These are phyloP conservation scores for Breviolum minutum DNA, from an alignment of 73 alveolate genomes.

Conservation along the genomic window DNA sequence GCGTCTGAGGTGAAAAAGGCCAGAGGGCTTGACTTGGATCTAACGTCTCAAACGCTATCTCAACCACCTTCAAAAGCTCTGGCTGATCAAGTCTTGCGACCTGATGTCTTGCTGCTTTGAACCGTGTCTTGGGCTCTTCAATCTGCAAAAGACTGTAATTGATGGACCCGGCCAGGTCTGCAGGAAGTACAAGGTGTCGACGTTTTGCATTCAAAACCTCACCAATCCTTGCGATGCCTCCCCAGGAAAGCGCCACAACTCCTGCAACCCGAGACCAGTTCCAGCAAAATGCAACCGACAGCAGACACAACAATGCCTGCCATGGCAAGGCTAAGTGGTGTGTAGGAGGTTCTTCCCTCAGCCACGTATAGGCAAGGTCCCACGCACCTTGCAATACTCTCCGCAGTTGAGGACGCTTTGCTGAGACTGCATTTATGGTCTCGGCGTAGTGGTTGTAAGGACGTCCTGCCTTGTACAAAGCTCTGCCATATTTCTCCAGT, in stretches of 20 bases:
- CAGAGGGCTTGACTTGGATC: neutral
- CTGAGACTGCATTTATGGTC: neutral
- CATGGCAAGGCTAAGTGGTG: conserved; percentile 15
- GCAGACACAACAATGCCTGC: neutral
- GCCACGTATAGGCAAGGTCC: conserved; percentile 6
- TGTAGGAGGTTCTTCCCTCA: neutral
- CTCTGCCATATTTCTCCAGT: neutral
- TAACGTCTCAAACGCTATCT: neutral
- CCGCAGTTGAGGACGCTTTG: neutral
- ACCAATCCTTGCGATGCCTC: neutral
- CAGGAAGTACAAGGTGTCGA: neutral
- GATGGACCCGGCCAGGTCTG: neutral
- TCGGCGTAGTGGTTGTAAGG: neutral
- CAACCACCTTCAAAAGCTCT: neutral
- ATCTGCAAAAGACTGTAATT: neutral
- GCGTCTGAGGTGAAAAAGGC: neutral
- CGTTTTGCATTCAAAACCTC: neutral
- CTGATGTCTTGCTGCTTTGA: conserved; percentile 5
- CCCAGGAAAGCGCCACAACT: neutral
- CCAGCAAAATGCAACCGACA: neutral
- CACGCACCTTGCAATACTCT: neutral
- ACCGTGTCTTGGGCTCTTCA: conserved; percentile 13
- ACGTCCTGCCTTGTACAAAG: neutral
- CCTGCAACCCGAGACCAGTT: neutral
- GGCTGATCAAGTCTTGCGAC: conserved; percentile 2